Percentiles rank a stretch among this genome's conserved stretches.
These are phyloP conservation scores for Myriosclerotinia duriaeana DNA, from an alignment of 2,329 filamentous ascomycete genomes.

Conservation along the genomic window DNA sequence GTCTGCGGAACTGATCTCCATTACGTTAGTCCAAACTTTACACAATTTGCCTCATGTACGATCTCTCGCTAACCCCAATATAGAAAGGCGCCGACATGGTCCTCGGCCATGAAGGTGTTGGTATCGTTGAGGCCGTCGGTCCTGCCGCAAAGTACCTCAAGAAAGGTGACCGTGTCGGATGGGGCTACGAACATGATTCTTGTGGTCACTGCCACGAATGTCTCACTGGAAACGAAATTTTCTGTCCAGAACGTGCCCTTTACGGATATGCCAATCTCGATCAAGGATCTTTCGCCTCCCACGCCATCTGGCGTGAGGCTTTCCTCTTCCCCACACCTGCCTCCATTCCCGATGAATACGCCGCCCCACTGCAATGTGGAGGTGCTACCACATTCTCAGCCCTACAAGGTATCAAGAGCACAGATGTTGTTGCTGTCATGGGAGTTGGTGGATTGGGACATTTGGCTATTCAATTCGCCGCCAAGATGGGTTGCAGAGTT, in stretches of 20 bases:
- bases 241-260: conserved; percentile 44
- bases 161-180: conserved; percentile 48
- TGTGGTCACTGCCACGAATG: conserved; percentile 48
- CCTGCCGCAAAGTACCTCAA: conserved; percentile 47
- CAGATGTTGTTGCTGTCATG: conserved; percentile 44
- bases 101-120: conserved; percentile 70
- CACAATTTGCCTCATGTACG: neutral
- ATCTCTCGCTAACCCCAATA: conserved; percentile 12
- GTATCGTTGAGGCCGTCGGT: conserved; percentile 61
- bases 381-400: conserved; percentile 44
- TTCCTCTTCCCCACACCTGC: conserved; percentile 45
- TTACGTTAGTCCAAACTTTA: conserved; percentile 16
- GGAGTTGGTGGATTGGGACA: conserved; percentile 62
- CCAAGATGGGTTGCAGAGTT: conserved; percentile 61
- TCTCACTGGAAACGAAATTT: conserved; percentile 44
- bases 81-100: conserved; percentile 26
- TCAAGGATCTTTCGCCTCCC: conserved; percentile 47
- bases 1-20: conserved; percentile 28
- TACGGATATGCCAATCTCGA: conserved; percentile 47
- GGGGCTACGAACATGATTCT: conserved; percentile 45
- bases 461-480: conserved; percentile 60
- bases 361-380: conserved; percentile 49
- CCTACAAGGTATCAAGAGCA: conserved; percentile 39
- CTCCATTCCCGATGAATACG: conserved; percentile 40
- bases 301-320: conserved; percentile 42